These are phyloP conservation scores for Collybiopsis luxurians DNA, from an alignment of 768 basidiomycete genomes.

Conservation along the genomic window DNA sequence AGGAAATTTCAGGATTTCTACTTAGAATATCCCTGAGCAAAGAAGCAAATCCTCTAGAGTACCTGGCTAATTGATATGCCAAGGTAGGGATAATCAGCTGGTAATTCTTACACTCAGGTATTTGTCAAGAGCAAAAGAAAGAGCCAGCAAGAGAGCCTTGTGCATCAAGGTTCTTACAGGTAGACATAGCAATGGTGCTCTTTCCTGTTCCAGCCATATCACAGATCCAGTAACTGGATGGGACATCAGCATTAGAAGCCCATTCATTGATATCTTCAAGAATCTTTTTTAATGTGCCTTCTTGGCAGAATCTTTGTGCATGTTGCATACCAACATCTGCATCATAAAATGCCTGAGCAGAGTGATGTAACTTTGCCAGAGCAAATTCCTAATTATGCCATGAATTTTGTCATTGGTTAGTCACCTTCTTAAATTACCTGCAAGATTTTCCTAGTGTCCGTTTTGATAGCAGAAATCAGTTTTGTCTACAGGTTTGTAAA, in stretches of 20 bases:
- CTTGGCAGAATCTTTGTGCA: not conserved
- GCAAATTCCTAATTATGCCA: not conserved
- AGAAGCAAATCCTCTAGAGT: not conserved
- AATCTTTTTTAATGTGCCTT: not conserved
- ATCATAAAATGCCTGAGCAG: not conserved
- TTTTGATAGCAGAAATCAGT: too few relatives aligned
- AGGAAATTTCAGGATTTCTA: not conserved
- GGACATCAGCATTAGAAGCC: not conserved
- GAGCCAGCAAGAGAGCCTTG: not conserved
- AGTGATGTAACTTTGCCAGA: not conserved
- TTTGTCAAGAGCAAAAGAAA: slow-evolving; percentile 9
- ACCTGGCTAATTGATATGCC: not conserved
- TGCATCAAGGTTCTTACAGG: not conserved
- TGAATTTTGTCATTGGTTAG: too few relatives aligned
- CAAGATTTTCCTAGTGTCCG: too few relatives aligned
- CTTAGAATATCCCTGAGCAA: not conserved
- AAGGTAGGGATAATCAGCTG: slow-evolving; percentile 3
- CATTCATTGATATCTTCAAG: not conserved
- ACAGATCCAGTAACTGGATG: not conserved
- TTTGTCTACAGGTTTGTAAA: too few relatives aligned
- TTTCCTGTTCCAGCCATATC: slow-evolving; percentile 4
- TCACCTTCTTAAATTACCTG: too few relatives aligned
- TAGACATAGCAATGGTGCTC: slow-evolving; percentile 1
- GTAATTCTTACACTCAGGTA: not conserved
- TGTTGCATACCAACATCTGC: not conserved